Evolutionary conservation across 2,329 filamentous ascomycete species (phyloP), one percentile per base, ranked within the genome.

Genomic region (Leptographium flavum): DNA sequence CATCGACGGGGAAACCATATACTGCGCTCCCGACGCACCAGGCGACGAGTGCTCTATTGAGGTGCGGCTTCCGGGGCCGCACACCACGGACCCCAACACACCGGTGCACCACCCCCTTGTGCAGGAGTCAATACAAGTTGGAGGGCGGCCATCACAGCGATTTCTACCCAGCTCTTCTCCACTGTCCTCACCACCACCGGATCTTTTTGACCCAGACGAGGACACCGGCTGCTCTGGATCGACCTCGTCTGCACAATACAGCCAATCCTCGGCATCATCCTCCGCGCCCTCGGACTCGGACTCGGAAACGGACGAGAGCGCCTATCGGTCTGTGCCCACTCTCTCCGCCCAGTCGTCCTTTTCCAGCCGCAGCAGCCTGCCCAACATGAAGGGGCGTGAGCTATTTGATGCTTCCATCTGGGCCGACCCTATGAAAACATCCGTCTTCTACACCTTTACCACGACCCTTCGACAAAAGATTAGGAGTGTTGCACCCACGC

Each of bases 341-440:
- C 49, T 60, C 45, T 60, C 55, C 32, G 58, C 58, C 1, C 57
- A 57, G 41, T 55, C 56, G 2, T 59, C 57, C 0, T 56, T 52
- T 42, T 48, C 50, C 3, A 52, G 50, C 22, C 55, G 56, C 15
- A 49, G 58, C 8, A 59, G 62, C 8, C 55, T 81, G 1, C 74
- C 75, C 2, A 76, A 79, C 39, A 72, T 84, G 58, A 83, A 83
- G 56, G 81, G 81, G 3, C 73, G 76, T 45, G 81, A 86, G 54
- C 62, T 86, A 3, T 86, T 86, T 52, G 80, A 85, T 58, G 72
- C 73, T 15, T 76, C 77, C 25, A 76, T 85, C 46, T 86, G 81
- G 76, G 66, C 76, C 0, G 79, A 83, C 54, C 76, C 79, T 0
- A 59, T 77, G 15, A 74, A 76, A 39, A 85, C 81, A 0, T 79